phyloP scores from a whole-genome alignment of 139 green algal genomes.

The Chlorella sp. region DNA sequence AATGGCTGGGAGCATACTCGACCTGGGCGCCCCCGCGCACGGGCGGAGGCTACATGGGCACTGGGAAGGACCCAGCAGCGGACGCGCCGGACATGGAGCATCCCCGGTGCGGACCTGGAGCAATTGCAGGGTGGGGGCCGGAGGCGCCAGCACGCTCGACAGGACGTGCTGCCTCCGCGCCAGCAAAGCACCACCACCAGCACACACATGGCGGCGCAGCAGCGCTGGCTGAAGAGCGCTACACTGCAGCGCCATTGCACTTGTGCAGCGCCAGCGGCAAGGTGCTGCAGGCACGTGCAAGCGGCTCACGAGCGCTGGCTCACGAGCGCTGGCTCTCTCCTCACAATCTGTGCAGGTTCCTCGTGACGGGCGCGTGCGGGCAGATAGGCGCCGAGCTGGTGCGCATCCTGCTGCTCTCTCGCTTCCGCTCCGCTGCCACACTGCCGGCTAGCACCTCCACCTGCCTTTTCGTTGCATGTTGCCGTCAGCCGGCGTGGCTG shows the following conservation, averaged over 20 bases:
- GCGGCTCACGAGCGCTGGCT: too few species aligned
- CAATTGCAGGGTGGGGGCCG: neutral
- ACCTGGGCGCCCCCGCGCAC: too few species aligned
- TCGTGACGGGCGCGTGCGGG: constrained; percentile 4
- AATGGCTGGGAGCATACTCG: too few species aligned
- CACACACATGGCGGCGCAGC: too few species aligned
- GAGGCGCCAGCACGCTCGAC: neutral
- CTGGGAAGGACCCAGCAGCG: neutral
- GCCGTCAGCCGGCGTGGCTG: too few species aligned
- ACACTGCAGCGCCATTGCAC: neutral
- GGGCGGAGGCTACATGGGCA: constrained; percentile 1
- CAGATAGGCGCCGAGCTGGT: constrained; percentile 10
- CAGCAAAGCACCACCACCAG: too few species aligned
- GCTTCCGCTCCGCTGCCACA: too few species aligned
- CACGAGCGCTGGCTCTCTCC: too few species aligned
- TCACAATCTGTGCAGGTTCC: constrained; percentile 5
- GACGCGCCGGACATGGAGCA: neutral
- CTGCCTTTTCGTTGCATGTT: neutral
- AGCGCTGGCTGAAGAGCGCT: too few species aligned
- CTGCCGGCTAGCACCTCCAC: neutral
- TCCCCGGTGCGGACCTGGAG: neutral
- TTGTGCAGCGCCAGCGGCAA: too few species aligned
- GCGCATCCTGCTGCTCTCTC: neutral
- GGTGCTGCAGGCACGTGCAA: too few species aligned
- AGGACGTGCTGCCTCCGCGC: neutral